Evolutionary conservation across 768 basidiomycete species (phyloP).

Genomic region (Antrodiella citrinella): DNA sequence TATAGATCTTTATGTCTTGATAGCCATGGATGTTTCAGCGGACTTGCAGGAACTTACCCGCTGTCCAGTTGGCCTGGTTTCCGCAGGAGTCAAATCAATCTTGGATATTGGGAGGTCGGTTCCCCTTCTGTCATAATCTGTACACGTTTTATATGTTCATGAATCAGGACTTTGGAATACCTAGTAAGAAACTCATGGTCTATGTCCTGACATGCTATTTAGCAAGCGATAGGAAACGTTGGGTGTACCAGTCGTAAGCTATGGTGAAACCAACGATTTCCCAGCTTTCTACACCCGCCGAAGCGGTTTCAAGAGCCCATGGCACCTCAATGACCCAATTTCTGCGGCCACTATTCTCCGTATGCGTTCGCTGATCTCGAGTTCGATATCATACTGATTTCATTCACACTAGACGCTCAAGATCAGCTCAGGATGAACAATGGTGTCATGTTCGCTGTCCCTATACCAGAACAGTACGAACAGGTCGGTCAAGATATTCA

Average conservation of each 20-base stretch:
- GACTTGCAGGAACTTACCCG: constrained; percentile 85
- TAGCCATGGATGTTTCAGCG: constrained; percentile 93
- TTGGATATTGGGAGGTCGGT: constrained; percentile 78
- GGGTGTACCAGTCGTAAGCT: constrained; percentile 85
- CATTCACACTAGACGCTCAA: constrained; percentile 68
- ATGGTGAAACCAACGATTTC: constrained; percentile 69
- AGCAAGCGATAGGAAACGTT: constrained; percentile 68
- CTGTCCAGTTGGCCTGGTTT: constrained; percentile 87
- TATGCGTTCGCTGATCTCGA: too few relatives aligned
- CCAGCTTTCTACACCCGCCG: constrained; percentile 89
- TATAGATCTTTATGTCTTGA: background rate
- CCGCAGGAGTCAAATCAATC: constrained; percentile 92
- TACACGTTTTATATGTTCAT: background rate
- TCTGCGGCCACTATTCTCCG: constrained; percentile 71
- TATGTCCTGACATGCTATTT: too few relatives aligned
- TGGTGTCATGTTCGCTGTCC: constrained; percentile 79
- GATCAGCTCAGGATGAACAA: constrained; percentile 63
- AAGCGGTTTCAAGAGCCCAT: constrained; percentile 85
- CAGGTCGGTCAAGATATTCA: constrained; percentile 63
- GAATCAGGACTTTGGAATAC: constrained; percentile 65
- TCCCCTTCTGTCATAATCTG: background rate
- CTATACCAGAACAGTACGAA: constrained; percentile 78
- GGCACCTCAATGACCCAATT: constrained; percentile 55
- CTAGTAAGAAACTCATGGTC: too few relatives aligned
- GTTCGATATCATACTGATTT: background rate